Base-by-base conservation (phyloP, 1,284 basidiomycete species). In the Microbotryomycetes sp. region DNA sequence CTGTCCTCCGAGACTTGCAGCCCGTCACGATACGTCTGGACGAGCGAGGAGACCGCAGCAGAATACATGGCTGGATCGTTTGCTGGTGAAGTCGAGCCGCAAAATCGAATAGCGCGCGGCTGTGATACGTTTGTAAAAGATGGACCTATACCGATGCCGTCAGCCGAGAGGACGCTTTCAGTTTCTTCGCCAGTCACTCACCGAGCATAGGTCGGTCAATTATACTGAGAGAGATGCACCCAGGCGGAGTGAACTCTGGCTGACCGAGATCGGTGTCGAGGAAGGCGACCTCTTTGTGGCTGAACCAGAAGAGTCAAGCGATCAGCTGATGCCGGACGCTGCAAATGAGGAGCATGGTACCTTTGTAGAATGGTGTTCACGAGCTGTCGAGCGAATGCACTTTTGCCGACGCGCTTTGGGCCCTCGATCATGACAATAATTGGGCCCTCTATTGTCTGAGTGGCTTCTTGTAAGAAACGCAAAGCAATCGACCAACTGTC, bases 201-300 rank as follows among this genome's bases (percentile, higher is more conserved):
- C 90, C 91, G 49, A 94, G 83, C 0, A 87, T 67, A 13, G 83
- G 85, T 3, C 72, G 71, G 18, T 85, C 81, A 26, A 96, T 69
- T 0, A 97, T 66, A 73, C 86, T 87, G 51, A 98, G 75, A 1
- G 89, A 83, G 3, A 97, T 86, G 74, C 88, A 81, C 0, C 92
- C 93, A 0, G 87, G 86, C 2, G 89, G 86, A 0, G 87, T 88
- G 73, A 97, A 96, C 75, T 97, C 92, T 7, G 89, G 88, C 76
- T 98, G 94, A 11, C 94, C 94, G 3, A 91, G 71, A 76, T 97
- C 94, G 60, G 88, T 88, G 73, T 97, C 93, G 5, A 98, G 81
- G 74, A 85, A 96, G 0, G 91, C 91, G 3, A 97, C 90, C 21
- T 80, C 80, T 24, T 79, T 79, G 74, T 85, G 87, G 41, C 87